phyloP scores from a whole-genome alignment of 1,139 yeast genomes.

The Starmera stellimalicola region DNA sequence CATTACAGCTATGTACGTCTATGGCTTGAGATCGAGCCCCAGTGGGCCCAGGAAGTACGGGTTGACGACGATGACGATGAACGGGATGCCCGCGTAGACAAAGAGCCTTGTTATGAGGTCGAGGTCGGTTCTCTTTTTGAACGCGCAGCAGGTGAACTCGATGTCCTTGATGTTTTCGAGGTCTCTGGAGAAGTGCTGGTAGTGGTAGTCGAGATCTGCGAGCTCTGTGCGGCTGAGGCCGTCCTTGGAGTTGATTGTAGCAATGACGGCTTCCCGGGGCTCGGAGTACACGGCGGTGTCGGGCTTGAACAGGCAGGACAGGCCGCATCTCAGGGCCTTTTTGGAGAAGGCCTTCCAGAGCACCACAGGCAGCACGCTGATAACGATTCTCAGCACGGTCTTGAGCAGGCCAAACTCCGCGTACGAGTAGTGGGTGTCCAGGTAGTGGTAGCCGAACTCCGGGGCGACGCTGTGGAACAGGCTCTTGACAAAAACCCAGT shows the following conservation, averaged over 20 bases:
- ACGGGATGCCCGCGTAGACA: slow-evolving; percentile 66
- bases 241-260: neutral
- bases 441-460: slow-evolving; percentile 5
- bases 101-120: slow-evolving; percentile 65
- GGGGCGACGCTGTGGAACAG: slow-evolving; percentile 16
- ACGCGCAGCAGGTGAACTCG: slow-evolving; percentile 17
- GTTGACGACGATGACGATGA: slow-evolving; percentile 38
- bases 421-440: slow-evolving; percentile 30
- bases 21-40: slow-evolving; percentile 8
- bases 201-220: slow-evolving; percentile 11
- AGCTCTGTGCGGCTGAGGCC: slow-evolving; percentile 6
- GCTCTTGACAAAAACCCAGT: slow-evolving; percentile 19
- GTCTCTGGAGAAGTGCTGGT: slow-evolving; percentile 9
- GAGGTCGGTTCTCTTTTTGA: slow-evolving; percentile 45
- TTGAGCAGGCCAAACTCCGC: slow-evolving; percentile 33
- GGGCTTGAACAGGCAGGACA: slow-evolving; percentile 35
- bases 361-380: slow-evolving; percentile 55
- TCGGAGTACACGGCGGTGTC: neutral
- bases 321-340: slow-evolving; percentile 42
- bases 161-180: slow-evolving; percentile 14
- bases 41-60: slow-evolving; percentile 16
- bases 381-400: slow-evolving; percentile 33
- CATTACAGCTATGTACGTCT: no score
- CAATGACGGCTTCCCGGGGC: neutral
- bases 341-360: slow-evolving; percentile 65